Conservation (phyloP, 2,329 filamentous ascomycete genomes). For the Ceratocystis lukuohia region DNA sequence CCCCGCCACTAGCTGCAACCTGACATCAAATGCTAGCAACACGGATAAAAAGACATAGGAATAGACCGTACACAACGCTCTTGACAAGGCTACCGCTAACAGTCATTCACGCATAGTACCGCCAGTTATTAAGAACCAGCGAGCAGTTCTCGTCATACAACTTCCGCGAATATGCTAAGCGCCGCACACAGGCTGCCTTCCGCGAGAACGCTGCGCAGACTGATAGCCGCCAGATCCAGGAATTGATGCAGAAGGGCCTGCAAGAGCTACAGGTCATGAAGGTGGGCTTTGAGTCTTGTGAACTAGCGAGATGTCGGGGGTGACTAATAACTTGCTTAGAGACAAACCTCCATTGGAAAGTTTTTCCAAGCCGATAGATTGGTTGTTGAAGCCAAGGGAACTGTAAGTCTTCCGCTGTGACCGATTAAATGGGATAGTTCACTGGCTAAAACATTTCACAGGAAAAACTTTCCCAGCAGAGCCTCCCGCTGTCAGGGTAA, state of each 20-base stretch:
- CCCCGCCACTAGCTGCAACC: background rate
- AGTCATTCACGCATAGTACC: conserved; percentile 48
- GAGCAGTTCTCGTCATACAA: conserved; percentile 88
- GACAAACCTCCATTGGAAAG: conserved; percentile 87
- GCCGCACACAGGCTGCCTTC: conserved; percentile 83
- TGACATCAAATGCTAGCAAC: background rate
- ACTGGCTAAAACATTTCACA: conserved; percentile 9
- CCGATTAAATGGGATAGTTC: background rate
- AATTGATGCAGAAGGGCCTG: conserved; percentile 76
- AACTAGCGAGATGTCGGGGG: background rate
- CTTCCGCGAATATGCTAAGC: conserved; percentile 90
- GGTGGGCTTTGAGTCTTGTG: conserved; percentile 38
- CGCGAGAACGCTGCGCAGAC: conserved; percentile 60
- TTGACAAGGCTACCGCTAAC: background rate
- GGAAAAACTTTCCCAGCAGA: conserved; percentile 15
- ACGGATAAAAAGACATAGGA: background rate
- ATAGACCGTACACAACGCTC: background rate
- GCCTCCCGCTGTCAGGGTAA: conserved; percentile 9
- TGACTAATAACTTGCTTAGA: conserved; percentile 37
- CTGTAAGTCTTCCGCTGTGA: conserved; percentile 5
- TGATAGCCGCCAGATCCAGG: conserved; percentile 68
- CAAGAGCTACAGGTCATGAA: conserved; percentile 82
- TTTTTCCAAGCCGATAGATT: conserved; percentile 87
- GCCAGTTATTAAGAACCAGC: conserved; percentile 76
- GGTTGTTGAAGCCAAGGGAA: conserved; percentile 55